phyloP scores from a whole-genome alignment of 2,329 filamentous ascomycete genomes.

The Cladorrhinum sp. region DNA sequence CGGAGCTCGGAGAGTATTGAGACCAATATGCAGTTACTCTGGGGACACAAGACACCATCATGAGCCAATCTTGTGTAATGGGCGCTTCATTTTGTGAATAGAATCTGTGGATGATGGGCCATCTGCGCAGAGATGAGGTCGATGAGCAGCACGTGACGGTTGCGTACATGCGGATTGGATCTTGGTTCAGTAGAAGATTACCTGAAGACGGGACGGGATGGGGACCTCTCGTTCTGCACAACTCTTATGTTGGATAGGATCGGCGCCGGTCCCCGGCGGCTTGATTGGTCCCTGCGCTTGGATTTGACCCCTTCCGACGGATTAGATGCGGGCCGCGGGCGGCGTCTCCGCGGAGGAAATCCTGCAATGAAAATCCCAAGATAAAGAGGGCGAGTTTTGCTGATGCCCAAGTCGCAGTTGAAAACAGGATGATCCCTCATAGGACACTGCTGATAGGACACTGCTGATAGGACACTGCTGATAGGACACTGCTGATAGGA shows the following conservation, averaged over 20 bases:
- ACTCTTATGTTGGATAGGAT: neutral
- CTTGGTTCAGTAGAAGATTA: neutral
- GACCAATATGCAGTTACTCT: neutral
- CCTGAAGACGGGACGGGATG: neutral
- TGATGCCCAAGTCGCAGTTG: neutral
- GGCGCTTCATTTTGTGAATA: neutral
- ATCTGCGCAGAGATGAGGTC: neutral
- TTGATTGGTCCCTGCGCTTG: neutral
- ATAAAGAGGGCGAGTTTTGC: neutral
- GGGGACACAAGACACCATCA: neutral
- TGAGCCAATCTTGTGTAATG: neutral
- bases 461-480: neutral
- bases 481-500: neutral
- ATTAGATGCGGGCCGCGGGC: neutral
- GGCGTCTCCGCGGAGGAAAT: neutral
- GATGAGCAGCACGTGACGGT: neutral
- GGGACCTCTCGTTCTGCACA: neutral
- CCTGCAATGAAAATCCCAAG: neutral
- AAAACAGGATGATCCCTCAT: neutral
- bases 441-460: neutral
- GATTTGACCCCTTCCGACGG: neutral
- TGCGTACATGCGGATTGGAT: neutral
- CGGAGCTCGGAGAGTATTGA: conserved; percentile 5
- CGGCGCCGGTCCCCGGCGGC: neutral
- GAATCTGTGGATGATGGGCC: no score